A percentile compares a stretch with the other conserved stretches of the same genome.
phyloP scores from a whole-genome alignment of 2,329 filamentous ascomycete genomes.

The Trichoderma pleuroti region DNA sequence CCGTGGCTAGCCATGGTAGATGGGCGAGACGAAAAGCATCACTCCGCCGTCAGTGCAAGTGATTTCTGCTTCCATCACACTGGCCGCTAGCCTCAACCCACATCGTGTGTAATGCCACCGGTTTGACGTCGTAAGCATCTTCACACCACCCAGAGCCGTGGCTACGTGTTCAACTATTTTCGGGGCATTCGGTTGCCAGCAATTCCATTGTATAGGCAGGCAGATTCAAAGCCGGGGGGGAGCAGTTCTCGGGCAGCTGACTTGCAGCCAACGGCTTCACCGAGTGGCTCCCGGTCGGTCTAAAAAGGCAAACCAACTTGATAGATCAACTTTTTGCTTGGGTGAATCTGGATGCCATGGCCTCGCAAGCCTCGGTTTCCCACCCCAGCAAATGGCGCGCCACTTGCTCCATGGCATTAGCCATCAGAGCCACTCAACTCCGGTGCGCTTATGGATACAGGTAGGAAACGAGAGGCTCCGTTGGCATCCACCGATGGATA shows the following conservation, averaged over 20 bases:
- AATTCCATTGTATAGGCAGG: not conserved
- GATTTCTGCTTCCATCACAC: conserved; percentile 1
- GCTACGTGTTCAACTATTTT: conserved; percentile 2
- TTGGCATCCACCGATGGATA: conserved; percentile 1
- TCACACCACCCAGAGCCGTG: conserved; percentile 11
- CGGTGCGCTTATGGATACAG: conserved; percentile 5
- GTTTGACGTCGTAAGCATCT: conserved; percentile 13
- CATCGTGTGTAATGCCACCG: not conserved
- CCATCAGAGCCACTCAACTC: conserved; percentile 9
- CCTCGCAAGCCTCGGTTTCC: not conserved
- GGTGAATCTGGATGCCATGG: not conserved
- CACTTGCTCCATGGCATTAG: conserved; percentile 5
- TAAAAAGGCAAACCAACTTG: not conserved
- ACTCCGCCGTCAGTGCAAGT: not conserved
- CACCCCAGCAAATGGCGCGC: not conserved
- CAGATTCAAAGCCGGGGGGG: not conserved
- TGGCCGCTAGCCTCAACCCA: conserved; percentile 5
- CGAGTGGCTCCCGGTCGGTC: not conserved
- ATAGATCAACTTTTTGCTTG: not conserved
- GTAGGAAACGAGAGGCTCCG: conserved; percentile 1
- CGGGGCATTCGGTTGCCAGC: not conserved
- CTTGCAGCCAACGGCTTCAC: conserved; percentile 9
- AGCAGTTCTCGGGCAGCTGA: not conserved
- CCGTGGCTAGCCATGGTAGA: conserved; percentile 3
- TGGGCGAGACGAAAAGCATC: not conserved